A percentile compares a stretch with the other conserved stretches of the same genome.
Conservation (phyloP, 1,284 basidiomycete species). For the Inonotus obliquus region DNA sequence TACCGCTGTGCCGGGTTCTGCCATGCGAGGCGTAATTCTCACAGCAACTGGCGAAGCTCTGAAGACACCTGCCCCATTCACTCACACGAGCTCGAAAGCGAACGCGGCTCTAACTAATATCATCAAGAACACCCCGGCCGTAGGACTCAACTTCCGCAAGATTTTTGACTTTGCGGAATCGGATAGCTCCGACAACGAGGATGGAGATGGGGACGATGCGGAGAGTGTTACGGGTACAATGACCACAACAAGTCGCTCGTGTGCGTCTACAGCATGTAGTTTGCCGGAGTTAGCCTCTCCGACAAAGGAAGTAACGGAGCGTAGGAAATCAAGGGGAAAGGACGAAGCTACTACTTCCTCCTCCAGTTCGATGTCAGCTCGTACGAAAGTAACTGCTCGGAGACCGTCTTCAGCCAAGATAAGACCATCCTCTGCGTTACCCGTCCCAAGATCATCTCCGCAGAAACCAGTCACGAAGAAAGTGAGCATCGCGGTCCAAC, state of each 20-base stretch:
- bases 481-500: conserved; percentile 16
- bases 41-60: conserved; percentile 69
- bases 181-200: conserved; percentile 30
- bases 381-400: background rate
- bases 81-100: background rate
- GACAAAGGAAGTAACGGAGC: conserved; percentile 9
- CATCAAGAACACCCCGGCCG: conserved; percentile 59
- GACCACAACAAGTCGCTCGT: conserved; percentile 17
- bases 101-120: conserved; percentile 52
- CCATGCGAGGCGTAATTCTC: conserved; percentile 79
- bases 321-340: background rate
- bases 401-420: background rate
- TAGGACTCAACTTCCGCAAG: conserved; percentile 66
- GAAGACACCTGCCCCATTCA: conserved; percentile 54
- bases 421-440: background rate
- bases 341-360: background rate
- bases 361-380: background rate
- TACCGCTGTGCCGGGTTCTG: conserved; percentile 44
- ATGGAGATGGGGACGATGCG: conserved; percentile 28
- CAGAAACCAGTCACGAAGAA: conserved; percentile 10
- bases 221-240: conserved; percentile 23
- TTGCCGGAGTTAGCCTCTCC: conserved; percentile 1
- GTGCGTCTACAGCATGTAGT: conserved; percentile 21
- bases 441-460: background rate
- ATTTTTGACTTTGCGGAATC: conserved; percentile 57